Evolutionary conservation across 208 protist genomes (phyloP).

Genomic region (Trypanosoma scelopori): DNA sequence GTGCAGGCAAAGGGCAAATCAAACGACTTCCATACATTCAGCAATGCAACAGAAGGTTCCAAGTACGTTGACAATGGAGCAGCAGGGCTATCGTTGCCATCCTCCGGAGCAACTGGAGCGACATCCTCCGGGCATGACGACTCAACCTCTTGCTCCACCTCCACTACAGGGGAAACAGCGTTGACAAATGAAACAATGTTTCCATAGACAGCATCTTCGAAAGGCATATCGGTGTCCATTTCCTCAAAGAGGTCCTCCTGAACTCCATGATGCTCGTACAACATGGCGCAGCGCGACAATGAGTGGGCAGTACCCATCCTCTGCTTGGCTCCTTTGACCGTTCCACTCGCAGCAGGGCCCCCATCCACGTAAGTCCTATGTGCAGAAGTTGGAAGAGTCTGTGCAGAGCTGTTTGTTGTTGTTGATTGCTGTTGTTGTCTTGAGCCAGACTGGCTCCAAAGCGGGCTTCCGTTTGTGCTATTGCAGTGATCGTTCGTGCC

Average conservation of each 20-base stretch:
- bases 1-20: slow-evolving; percentile 75
- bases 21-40: slow-evolving; percentile 72
- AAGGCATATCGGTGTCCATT: slow-evolving; percentile 42
- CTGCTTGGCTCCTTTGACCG: neutral
- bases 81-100: neutral
- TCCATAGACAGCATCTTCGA: slow-evolving; percentile 52
- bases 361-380: neutral
- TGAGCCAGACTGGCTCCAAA: neutral
- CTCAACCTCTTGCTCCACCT: slow-evolving; percentile 44
- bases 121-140: slow-evolving; percentile 33
- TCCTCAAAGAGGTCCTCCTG: slow-evolving; percentile 74
- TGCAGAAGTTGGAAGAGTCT: too few species aligned
- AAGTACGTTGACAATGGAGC: neutral
- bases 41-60: slow-evolving; percentile 68
- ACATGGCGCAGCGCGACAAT: neutral
- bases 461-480: neutral
- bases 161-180: slow-evolving; percentile 60
- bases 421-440: neutral
- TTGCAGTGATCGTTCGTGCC: neutral
- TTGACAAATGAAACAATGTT: slow-evolving; percentile 77
- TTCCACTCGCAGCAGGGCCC: neutral
- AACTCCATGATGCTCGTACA: slow-evolving; percentile 68
- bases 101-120: neutral
- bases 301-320: neutral
- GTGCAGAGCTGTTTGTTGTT: neutral